phyloP scores from a whole-genome alignment of 2,329 filamentous ascomycete genomes.

The Alternaria hordeiaustralica region DNA sequence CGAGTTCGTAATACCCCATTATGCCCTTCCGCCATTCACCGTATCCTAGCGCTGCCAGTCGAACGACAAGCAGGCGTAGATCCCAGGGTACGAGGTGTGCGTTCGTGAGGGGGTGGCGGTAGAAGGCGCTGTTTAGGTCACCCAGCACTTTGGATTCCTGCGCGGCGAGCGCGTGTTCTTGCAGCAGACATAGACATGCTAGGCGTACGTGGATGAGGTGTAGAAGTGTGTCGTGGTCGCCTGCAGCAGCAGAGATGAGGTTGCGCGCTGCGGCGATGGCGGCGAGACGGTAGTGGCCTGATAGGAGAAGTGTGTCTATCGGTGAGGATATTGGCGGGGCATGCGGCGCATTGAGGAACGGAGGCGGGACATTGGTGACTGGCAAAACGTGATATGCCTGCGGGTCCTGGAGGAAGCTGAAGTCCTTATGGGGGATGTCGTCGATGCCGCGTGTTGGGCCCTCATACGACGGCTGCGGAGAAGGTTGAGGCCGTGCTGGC shows the following conservation, averaged over 20 bases:
- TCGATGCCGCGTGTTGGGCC: slow-evolving; percentile 24
- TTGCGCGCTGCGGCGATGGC: slow-evolving; percentile 71
- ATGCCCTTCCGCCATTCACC: slow-evolving; percentile 83
- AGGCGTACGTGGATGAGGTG: slow-evolving; percentile 80
- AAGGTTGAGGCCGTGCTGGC: slow-evolving; percentile 24
- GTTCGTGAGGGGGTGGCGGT: slow-evolving; percentile 56
- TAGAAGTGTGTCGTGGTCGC: slow-evolving; percentile 73
- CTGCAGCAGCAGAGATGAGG: slow-evolving; percentile 60
- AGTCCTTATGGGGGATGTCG: slow-evolving; percentile 67
- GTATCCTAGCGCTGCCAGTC: slow-evolving; percentile 85
- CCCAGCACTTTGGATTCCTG: slow-evolving; percentile 69
- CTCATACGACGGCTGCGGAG: slow-evolving; percentile 30
- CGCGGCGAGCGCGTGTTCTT: slow-evolving; percentile 63
- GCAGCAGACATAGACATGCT: slow-evolving; percentile 80
- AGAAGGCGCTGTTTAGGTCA: slow-evolving; percentile 64
- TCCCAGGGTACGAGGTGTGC: slow-evolving; percentile 79
- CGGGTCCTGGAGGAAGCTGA: slow-evolving; percentile 56
- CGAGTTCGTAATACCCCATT: slow-evolving; percentile 89
- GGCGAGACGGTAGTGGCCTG: slow-evolving; percentile 81
- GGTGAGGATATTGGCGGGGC: slow-evolving; percentile 67
- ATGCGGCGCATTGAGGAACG: slow-evolving; percentile 73
- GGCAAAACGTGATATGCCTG: slow-evolving; percentile 72
- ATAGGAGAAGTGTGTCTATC: slow-evolving; percentile 70
- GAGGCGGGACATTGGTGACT: slow-evolving; percentile 62
- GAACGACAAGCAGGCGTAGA: slow-evolving; percentile 79